Evolutionary conservation across 2,329 filamentous ascomycete species (phyloP), one percentile per base, ranked within the genome.

Genomic region (Zymoseptoria crescenta): DNA sequence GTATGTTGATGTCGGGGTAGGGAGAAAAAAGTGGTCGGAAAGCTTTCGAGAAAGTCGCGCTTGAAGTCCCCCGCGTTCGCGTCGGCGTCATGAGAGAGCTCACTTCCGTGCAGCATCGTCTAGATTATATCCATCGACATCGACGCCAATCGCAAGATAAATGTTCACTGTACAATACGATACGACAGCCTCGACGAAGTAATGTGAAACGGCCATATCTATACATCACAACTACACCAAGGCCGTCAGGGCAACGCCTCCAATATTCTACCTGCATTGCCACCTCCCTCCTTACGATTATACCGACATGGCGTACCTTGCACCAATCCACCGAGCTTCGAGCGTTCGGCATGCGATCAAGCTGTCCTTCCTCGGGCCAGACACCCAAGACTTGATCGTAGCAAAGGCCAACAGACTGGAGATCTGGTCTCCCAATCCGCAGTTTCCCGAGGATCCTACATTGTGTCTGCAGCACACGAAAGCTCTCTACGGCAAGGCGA

Each of bases 251-350:
- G n/a, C 35, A 45, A 45, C n/a, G 13, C 35, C 16, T 1, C 24
- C 24, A 24, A 24, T 4, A n/a, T 1, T 41, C 2, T 1, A 45
- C 35, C 35, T 16, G 35, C 35, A 45, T 45, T 45, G 35, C 35
- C 35, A 45, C 35, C 35, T 45, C 13, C n/a, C 16, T 13, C 35
- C 35, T 45, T 45, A 16, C 13, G 35, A 13, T 45, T 16, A 45
- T n/a, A 45, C n/a, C 35, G 35, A 41, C 60, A 99, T 99, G 94
- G 89, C 94, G 56, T 99, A 97, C 74, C 80, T 99, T 69, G 91
- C 91, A 62, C 92, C 94, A 48, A 94, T 99, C 59, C 94, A 99
- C 74, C 83, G 87, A 68, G 88, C 94, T 24, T 96, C 90, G 73
- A 96, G 91, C 77, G 86, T 96, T 64, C 86, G 92, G 57, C 89